Percentiles rank a stretch among this genome's conserved stretches.
Conservation (phyloP, 2,329 filamentous ascomycete genomes). For the Myriosclerotinia scirpicola region DNA sequence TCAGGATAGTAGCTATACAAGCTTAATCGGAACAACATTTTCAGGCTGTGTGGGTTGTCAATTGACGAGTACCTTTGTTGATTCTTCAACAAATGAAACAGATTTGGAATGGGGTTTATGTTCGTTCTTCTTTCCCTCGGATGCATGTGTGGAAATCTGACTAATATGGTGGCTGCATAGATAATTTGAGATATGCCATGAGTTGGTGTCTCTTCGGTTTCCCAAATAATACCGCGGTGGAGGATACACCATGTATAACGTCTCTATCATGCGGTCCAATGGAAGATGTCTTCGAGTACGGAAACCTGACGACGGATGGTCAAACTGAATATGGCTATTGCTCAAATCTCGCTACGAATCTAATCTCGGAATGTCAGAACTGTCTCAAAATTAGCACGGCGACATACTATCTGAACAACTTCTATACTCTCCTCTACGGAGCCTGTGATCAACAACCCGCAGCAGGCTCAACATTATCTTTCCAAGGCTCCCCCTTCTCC, state of each 20-base stretch:
- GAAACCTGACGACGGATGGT: slow-evolving; percentile 49
- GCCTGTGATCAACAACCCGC: slow-evolving; percentile 55
- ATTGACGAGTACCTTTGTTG: slow-evolving; percentile 48
- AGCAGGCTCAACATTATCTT: slow-evolving; percentile 49
- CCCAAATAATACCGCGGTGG: slow-evolving; percentile 46
- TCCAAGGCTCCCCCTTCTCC: slow-evolving; percentile 56
- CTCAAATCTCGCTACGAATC: slow-evolving; percentile 46
- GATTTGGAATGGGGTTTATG: slow-evolving; percentile 57
- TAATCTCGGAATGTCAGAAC: slow-evolving; percentile 47
- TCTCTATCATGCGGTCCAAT: slow-evolving; percentile 56
- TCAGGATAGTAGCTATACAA: slow-evolving; percentile 27
- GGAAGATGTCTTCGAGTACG: slow-evolving; percentile 48
- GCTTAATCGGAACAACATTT: slow-evolving; percentile 30
- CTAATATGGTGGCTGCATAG: slow-evolving; percentile 40
- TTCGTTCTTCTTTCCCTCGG: slow-evolving; percentile 43
- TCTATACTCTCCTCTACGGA: slow-evolving; percentile 46
- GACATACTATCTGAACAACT: slow-evolving; percentile 53
- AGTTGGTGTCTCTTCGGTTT: slow-evolving; percentile 57
- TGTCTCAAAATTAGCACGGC: slow-evolving; percentile 48
- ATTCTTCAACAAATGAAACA: slow-evolving; percentile 45
- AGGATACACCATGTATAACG: slow-evolving; percentile 50
- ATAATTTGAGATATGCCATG: slow-evolving; percentile 58
- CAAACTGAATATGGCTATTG: slow-evolving; percentile 55
- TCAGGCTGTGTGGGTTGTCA: slow-evolving; percentile 36
- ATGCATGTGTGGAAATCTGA: neutral